A percentile compares a stretch with the other conserved stretches of the same genome.
phyloP scores from a whole-genome alignment of 2,329 filamentous ascomycete species.

The Pseudogymnoascus sp. region DNA sequence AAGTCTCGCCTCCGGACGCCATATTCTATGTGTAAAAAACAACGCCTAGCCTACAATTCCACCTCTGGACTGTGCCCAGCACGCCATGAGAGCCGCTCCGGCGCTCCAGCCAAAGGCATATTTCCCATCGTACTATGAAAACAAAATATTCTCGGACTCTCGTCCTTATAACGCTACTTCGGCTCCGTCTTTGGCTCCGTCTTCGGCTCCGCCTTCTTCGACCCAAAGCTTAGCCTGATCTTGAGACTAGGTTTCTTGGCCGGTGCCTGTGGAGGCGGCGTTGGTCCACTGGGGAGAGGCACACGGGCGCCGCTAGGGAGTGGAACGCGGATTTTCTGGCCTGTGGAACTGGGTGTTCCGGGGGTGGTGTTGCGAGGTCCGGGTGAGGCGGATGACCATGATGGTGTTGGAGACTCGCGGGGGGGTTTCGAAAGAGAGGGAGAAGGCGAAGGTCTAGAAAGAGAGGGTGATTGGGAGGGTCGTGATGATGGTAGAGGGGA shows the following conservation, averaged over 20 bases:
- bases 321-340: conserved; percentile 1
- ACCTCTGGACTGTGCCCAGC: not conserved
- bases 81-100: not conserved
- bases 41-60: conserved; percentile 9
- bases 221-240: not conserved
- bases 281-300: conserved; percentile 10
- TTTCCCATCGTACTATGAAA: conserved; percentile 2
- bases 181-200: not conserved
- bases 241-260: conserved; percentile 10
- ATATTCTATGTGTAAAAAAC: conserved; percentile 7
- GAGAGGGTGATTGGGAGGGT: not conserved
- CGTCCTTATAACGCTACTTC: not conserved
- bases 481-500: conserved; percentile 6
- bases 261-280: not conserved
- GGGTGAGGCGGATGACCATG: not conserved
- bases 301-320: not conserved
- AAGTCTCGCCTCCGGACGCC: not conserved
- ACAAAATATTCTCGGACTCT: not conserved
- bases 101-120: not conserved
- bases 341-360: not conserved
- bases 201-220: conserved; percentile 2
- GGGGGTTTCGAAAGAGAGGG: not conserved
- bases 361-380: conserved; percentile 7
- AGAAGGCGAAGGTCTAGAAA: not conserved
- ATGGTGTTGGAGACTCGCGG: not conserved